phyloP scores from a whole-genome alignment of 2,329 filamentous ascomycete genomes.

The Colletotrichum sp. region DNA sequence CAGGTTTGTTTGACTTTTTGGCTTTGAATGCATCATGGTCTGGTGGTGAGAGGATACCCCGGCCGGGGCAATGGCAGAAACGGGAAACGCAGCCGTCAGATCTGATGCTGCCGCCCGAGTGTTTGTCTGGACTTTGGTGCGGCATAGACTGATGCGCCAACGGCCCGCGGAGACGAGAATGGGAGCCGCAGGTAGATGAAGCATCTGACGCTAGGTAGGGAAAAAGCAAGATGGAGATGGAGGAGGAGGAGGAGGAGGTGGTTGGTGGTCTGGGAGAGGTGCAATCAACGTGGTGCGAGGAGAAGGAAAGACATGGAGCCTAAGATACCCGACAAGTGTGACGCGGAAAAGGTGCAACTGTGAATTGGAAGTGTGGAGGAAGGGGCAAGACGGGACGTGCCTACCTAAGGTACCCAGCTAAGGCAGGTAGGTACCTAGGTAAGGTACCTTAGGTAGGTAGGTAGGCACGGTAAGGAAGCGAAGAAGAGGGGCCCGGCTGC shows the following conservation, averaged over 20 bases:
- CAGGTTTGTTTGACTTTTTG: neutral
- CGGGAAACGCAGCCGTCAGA: neutral
- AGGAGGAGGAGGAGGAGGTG: neutral
- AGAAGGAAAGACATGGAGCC: neutral
- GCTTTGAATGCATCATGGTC: neutral
- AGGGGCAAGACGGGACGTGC: neutral
- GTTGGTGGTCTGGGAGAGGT: neutral
- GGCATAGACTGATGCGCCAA: neutral
- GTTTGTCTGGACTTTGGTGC: neutral
- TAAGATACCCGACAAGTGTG: neutral
- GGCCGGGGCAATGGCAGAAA: constrained; percentile 5
- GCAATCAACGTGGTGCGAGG: neutral
- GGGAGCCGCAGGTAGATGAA: neutral
- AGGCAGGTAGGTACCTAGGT: neutral
- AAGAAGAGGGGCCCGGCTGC: neutral
- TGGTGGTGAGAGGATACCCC: constrained; percentile 1
- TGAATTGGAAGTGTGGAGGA: neutral
- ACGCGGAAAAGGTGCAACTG: neutral
- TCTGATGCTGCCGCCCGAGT: neutral
- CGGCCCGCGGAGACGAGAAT: neutral
- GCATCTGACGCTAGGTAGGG: neutral
- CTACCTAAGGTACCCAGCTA: neutral
- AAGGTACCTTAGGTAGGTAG: neutral
- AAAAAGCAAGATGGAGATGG: neutral
- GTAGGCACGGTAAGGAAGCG: neutral